Evolutionary conservation across 2,329 filamentous ascomycete species (phyloP), one percentile per base, ranked within the genome.

Genomic region (Cordyceps fumosorosea): DNA sequence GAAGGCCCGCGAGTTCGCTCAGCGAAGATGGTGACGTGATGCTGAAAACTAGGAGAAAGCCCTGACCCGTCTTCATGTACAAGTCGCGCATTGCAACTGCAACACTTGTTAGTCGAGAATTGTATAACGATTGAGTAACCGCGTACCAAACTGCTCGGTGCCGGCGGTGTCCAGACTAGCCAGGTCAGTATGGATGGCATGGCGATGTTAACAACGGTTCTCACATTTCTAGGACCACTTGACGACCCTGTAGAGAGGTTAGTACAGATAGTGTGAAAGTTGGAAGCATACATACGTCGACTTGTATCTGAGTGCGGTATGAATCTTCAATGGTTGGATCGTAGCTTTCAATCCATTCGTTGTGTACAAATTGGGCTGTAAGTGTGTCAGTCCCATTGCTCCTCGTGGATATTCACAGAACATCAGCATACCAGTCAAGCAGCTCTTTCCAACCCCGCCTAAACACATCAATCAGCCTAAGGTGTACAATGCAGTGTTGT

Each of bases 21-120:
- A 96, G 81, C n/a, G 91, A 96, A 40, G 90, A 90, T 64, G 84
- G 81, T 65, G 90, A 95, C 20, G 91, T 93, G 71, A 96, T 96
- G 76, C 89, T 93, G 77, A 96, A 96, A 63, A 96, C 92, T 44
- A 96, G 83, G 61, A 96, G 84, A 73, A 96, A 96, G 0, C 92
- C 91, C 76, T 96, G 91, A 61, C 91, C 91, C 45, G 91, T 90
- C 73, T 95, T 95, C 90, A 96, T 96, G 79, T 96, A 95, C 52
- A 93, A 81, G 72, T 95, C 90, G 71, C 90, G 84, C 83, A 86
- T 86, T 62, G 83, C 83, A 68, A 85, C 81, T 85, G 65, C 47
- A 52, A 52, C 58, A 64, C 57, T n/a, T 11, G 64, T 70, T 65
- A 71, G 68, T 64, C 22, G 51, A 53, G 63, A 58, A 56, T 12